These are phyloP conservation scores for Penicillium decumbens DNA, from an alignment of 2,329 filamentous ascomycete species.

Conservation along the genomic window DNA sequence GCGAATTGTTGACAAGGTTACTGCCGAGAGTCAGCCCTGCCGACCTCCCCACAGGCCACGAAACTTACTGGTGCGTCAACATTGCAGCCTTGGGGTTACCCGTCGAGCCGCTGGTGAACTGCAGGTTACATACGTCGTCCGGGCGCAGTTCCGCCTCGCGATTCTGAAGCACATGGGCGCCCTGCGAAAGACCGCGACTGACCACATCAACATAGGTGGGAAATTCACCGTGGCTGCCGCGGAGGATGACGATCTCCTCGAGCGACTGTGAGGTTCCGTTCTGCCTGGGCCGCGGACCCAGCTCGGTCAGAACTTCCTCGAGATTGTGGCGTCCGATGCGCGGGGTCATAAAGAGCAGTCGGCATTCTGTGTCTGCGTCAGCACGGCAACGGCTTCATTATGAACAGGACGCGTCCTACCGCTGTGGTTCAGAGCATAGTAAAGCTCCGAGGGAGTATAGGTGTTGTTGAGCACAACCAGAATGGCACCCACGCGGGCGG, in stretches of 20 bases:
- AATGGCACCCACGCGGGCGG: constrained; percentile 60
- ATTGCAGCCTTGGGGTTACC: constrained; percentile 69
- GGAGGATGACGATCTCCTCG: constrained; percentile 57
- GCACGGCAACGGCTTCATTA: background rate
- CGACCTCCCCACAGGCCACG: background rate
- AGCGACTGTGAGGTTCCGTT: constrained; percentile 35
- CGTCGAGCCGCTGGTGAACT: constrained; percentile 72
- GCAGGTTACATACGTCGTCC: constrained; percentile 66
- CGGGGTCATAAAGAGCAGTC: constrained; percentile 67
- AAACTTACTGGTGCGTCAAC: constrained; percentile 61
- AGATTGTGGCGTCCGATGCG: constrained; percentile 65
- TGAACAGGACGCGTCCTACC: constrained; percentile 44
- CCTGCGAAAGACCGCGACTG: constrained; percentile 47
- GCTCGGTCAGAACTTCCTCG: constrained; percentile 52
- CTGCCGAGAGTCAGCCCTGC: constrained; percentile 23
- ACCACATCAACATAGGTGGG: constrained; percentile 58
- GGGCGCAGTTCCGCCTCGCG: constrained; percentile 55
- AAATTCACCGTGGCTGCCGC: constrained; percentile 53
- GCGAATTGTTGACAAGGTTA: constrained; percentile 57
- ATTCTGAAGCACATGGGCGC: constrained; percentile 50
- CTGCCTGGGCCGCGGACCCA: constrained; percentile 39
- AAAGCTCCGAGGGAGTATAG: constrained; percentile 68
- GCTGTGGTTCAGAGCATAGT: constrained; percentile 66
- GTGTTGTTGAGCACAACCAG: constrained; percentile 79
- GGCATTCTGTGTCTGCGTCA: constrained; percentile 52